These are phyloP conservation scores for Solanum rostratum DNA, from an alignment of 257 asterid species.

Conservation along the genomic window DNA sequence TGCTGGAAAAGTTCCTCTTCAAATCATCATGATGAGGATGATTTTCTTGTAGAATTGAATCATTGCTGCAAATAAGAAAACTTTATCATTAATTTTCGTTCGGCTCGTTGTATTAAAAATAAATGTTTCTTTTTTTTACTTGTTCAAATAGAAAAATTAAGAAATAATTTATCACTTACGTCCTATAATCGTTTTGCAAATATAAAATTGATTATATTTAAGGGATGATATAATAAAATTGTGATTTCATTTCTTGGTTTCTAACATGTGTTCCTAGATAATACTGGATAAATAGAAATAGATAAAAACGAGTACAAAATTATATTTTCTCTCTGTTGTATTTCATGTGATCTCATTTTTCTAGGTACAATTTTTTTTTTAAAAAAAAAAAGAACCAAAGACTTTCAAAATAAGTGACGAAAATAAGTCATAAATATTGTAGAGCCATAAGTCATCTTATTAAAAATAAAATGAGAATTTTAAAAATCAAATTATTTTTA, in stretches of 20 bases:
- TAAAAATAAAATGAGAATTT: neutral
- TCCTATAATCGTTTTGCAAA: too few species aligned
- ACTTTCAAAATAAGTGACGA: neutral
- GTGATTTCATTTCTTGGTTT: too few species aligned
- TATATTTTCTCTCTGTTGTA: neutral
- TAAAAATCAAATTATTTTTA: neutral
- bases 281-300: too few species aligned
- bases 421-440: neutral
- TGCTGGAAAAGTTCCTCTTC: slow-evolving; percentile 9
- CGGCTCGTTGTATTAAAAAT: neutral
- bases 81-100: neutral
- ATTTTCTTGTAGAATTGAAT: slow-evolving; percentile 19
- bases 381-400: neutral
- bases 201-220: too few species aligned
- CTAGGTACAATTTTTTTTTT: neutral
- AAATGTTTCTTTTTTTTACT: neutral
- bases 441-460: too few species aligned
- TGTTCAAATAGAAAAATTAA: neutral
- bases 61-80: slow-evolving; percentile 27
- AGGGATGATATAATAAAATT: too few species aligned
- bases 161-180: too few species aligned
- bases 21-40: slow-evolving; percentile 17
- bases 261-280: too few species aligned
- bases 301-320: neutral
- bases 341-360: neutral